Conservation (phyloP, 2,329 filamentous ascomycete species). For the Stromatinia cepivora region DNA sequence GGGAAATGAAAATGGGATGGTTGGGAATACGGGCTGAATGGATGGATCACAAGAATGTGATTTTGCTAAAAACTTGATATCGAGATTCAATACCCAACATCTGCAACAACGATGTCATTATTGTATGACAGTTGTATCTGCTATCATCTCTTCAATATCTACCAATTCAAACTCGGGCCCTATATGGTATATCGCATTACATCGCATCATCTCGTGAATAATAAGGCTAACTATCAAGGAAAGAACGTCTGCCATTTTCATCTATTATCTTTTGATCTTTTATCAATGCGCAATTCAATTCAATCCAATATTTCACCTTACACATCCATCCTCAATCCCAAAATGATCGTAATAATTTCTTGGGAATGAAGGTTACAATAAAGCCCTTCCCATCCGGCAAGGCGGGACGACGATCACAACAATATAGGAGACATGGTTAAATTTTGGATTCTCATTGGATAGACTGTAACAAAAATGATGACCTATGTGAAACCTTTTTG, state of each 20-base stretch:
- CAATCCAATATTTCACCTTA: background rate
- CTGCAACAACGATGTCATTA: constrained; percentile 19
- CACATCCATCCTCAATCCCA: background rate
- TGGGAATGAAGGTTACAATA: constrained; percentile 12
- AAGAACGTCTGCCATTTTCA: constrained; percentile 2
- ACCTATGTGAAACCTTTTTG: background rate
- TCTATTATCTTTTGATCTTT: background rate
- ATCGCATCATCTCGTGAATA: constrained; percentile 1
- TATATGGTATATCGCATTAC: background rate
- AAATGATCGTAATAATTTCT: background rate
- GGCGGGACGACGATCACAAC: constrained; percentile 14
- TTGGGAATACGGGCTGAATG: background rate
- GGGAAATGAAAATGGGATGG: background rate
- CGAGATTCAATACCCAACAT: constrained; percentile 17
- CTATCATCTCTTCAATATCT: background rate
- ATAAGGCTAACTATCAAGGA: background rate
- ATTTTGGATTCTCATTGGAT: background rate
- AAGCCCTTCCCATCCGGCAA: background rate
- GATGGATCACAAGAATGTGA: constrained; percentile 1
- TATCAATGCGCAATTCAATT: background rate
- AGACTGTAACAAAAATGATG: background rate
- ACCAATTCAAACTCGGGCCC: constrained; percentile 8
- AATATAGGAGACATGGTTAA: background rate
- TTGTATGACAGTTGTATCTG: background rate
- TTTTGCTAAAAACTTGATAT: constrained; percentile 14